Conservation (phyloP, 1,284 basidiomycete species). For the Apiotrichum laibachii region DNA sequence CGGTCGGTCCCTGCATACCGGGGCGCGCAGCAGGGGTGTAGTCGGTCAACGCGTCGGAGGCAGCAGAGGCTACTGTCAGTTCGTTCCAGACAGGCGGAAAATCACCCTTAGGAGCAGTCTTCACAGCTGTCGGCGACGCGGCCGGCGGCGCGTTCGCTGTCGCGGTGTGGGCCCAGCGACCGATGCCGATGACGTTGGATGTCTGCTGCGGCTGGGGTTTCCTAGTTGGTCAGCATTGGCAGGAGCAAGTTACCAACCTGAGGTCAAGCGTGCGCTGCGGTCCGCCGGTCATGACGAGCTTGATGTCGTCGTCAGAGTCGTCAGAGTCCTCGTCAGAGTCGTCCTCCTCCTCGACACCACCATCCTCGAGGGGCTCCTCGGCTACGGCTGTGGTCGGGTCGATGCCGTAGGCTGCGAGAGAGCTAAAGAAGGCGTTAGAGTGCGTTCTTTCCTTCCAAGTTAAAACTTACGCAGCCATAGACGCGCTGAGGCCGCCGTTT, state of each 20-base stretch:
- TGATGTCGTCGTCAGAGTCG: slow-evolving; percentile 51
- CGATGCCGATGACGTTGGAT: slow-evolving; percentile 46
- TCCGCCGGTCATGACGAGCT: slow-evolving; percentile 47
- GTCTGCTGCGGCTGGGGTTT: slow-evolving; percentile 38
- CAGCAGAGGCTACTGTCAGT: slow-evolving; percentile 43
- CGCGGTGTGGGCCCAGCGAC: slow-evolving; percentile 48
- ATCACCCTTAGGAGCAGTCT: slow-evolving; percentile 28
- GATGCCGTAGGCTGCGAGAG: slow-evolving; percentile 47
- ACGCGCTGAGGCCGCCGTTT: slow-evolving; percentile 19
- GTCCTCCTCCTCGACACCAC: slow-evolving; percentile 41
- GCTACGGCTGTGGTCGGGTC: slow-evolving; percentile 34
- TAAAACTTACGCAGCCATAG: slow-evolving; percentile 35
- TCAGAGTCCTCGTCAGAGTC: slow-evolving; percentile 40
- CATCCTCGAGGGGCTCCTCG: slow-evolving; percentile 29
- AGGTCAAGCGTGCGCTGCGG: slow-evolving; percentile 29
- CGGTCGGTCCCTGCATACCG: slow-evolving; percentile 38
- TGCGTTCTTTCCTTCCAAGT: too few relatives aligned
- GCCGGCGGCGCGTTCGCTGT: slow-evolving; percentile 30
- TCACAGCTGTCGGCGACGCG: slow-evolving; percentile 21
- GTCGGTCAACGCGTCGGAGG: slow-evolving; percentile 76
- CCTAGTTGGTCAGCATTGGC: slow-evolving; percentile 17
- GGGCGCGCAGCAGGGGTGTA: slow-evolving; percentile 81
- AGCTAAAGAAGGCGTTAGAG: slow-evolving; percentile 22
- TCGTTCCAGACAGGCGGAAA: background rate
- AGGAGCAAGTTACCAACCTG: slow-evolving; percentile 25